phyloP scores from a whole-genome alignment of 2,329 filamentous ascomycete species.

The Aspergillus transmontanensis region DNA sequence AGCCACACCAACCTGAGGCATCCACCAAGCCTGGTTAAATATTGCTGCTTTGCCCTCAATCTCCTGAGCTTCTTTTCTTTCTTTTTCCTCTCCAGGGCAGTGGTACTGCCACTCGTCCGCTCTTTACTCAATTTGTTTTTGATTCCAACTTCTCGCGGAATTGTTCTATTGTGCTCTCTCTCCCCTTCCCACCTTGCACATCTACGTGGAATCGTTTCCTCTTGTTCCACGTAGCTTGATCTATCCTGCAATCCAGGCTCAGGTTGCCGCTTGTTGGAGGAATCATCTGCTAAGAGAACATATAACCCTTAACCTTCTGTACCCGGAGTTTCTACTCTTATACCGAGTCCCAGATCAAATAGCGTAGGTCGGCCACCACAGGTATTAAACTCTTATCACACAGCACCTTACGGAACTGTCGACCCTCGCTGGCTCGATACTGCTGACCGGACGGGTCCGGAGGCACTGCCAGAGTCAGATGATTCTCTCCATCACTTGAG shows the following conservation, averaged over 20 bases:
- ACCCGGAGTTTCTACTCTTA: not conserved
- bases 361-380: not conserved
- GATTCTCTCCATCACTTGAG: not conserved
- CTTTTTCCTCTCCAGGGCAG: conserved; percentile 1
- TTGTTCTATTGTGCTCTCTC: not conserved
- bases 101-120: not conserved
- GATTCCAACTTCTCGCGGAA: not conserved
- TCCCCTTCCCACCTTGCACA: not conserved
- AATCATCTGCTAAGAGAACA: not conserved
- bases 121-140: not conserved
- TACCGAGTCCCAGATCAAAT: not conserved
- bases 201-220: not conserved
- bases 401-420: not conserved
- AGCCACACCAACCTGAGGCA: not conserved
- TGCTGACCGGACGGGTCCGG: not conserved
- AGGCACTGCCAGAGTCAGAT: not conserved
- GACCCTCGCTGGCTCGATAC: conserved; percentile 1
- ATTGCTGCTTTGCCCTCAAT: too few species aligned
- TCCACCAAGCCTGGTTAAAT: not conserved
- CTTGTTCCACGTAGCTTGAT: not conserved
- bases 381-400: not conserved
- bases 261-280: not conserved
- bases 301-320: not conserved
- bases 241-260: not conserved
- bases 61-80: not conserved